Percentiles rank a stretch among this genome's conserved stretches.
These are phyloP conservation scores for Mycena olivaceomarginata DNA, from an alignment of 768 basidiomycete species.

Conservation along the genomic window DNA sequence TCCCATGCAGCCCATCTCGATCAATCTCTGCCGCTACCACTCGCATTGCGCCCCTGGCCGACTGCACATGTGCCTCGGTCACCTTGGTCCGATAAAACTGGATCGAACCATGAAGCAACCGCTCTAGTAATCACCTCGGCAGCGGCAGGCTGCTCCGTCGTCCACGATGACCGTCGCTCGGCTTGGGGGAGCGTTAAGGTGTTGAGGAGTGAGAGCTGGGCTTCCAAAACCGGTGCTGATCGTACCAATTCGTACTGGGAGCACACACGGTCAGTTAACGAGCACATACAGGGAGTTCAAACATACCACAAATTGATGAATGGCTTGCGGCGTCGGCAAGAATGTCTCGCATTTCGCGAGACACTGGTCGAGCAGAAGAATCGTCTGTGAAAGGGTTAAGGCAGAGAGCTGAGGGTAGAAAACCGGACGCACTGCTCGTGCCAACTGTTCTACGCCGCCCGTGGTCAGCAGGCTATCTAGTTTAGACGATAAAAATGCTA, in stretches of 20 bases:
- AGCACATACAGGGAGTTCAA: conserved; percentile 2
- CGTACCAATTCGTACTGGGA: conserved; percentile 80
- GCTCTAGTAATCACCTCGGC: conserved; percentile 60
- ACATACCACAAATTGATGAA: conserved; percentile 80
- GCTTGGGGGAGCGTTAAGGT: conserved; percentile 57
- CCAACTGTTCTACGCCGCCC: conserved; percentile 71
- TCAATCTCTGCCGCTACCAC: conserved; percentile 78
- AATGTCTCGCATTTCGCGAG: conserved; percentile 72
- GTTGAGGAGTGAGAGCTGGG: conserved; percentile 67
- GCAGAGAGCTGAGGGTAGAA: conserved; percentile 5
- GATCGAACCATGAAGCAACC: conserved; percentile 61
- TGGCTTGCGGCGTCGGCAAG: conserved; percentile 70
- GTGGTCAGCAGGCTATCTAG: conserved; percentile 71
- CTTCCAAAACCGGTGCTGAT: conserved; percentile 68
- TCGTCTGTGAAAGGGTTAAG: conserved; percentile 58
- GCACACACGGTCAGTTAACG: not conserved
- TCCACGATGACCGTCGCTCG: conserved; percentile 47
- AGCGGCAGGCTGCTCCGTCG: conserved; percentile 57
- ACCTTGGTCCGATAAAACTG: conserved; percentile 77
- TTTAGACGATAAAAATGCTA: conserved; percentile 75
- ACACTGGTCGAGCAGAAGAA: conserved; percentile 72
- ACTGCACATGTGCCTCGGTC: conserved; percentile 60
- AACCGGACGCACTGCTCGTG: conserved; percentile 68
- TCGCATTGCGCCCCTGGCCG: conserved; percentile 75
- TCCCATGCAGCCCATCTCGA: conserved; percentile 72